phyloP scores from a whole-genome alignment of 129 eudicot species.

The Sambucus nigra region DNA sequence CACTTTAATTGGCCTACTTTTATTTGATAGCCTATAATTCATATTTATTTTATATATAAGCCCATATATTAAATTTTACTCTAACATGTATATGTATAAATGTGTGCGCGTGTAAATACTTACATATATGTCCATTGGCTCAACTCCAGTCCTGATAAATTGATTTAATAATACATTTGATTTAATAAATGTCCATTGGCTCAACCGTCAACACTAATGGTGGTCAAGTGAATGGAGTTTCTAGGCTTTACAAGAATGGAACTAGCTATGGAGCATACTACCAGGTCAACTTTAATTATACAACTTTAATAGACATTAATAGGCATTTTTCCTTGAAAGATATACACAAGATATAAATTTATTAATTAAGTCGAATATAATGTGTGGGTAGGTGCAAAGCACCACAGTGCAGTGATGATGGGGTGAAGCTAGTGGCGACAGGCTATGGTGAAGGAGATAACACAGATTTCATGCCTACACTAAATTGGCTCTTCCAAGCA shows the following conservation, averaged over 20 bases:
- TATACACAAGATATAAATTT: background rate
- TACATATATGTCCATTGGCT: too few relatives aligned
- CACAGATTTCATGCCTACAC: conserved; percentile 76
- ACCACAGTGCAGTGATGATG: conserved; percentile 67
- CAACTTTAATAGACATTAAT: too few relatives aligned
- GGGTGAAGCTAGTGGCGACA: conserved; percentile 64
- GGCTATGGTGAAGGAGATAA: conserved; percentile 78
- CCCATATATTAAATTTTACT: too few relatives aligned
- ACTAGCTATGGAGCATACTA: conserved; percentile 95
- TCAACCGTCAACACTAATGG: conserved; percentile 56
- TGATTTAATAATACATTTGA: too few relatives aligned
- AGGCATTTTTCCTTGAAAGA: too few relatives aligned
- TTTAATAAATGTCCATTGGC: too few relatives aligned
- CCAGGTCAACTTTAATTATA: conserved; percentile 43
- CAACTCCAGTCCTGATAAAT: too few relatives aligned
- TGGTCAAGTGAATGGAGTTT: conserved; percentile 75
- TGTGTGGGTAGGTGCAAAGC: conserved; percentile 77
- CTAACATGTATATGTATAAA: too few relatives aligned
- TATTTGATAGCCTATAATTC: too few relatives aligned
- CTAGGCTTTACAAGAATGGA: conserved; percentile 75
- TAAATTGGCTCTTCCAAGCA: conserved; percentile 48
- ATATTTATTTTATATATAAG: too few relatives aligned
- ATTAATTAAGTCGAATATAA: background rate
- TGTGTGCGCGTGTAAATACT: too few relatives aligned
- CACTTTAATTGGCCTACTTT: too few relatives aligned